phyloP scores from a whole-genome alignment of 2,329 filamentous ascomycete species.

The Achaetomium macrosporum region DNA sequence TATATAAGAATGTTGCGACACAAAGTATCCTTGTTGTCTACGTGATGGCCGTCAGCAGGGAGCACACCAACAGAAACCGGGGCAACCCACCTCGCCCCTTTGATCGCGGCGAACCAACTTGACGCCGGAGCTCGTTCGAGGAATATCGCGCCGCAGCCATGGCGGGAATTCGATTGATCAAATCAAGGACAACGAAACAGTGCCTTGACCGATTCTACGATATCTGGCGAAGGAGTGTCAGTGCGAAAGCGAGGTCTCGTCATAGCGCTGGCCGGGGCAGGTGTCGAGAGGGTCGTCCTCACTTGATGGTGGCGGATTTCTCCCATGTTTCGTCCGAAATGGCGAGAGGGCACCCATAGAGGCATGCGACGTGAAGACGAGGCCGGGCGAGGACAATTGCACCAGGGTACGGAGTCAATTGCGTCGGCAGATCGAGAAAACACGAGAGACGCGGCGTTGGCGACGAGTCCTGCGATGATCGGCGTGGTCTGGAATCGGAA shows the following conservation, averaged over 20 bases:
- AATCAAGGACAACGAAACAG: conserved; percentile 22
- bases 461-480: neutral
- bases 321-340: conserved; percentile 44
- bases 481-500: neutral
- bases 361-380: conserved; percentile 9
- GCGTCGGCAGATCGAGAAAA: conserved; percentile 3
- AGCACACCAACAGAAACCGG: neutral
- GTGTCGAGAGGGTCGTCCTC: conserved; percentile 21
- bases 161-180: conserved; percentile 25
- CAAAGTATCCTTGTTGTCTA: conserved; percentile 81
- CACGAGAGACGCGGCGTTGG: neutral
- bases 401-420: conserved; percentile 1
- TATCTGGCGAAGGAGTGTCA: conserved; percentile 31
- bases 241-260: conserved; percentile 12
- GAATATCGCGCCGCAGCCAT: conserved; percentile 45
- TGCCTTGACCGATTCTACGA: conserved; percentile 39
- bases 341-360: conserved; percentile 40
- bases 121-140: conserved; percentile 43
- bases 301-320: conserved; percentile 40
- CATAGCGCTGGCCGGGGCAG: neutral
- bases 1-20: conserved; percentile 93
- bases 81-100: conserved; percentile 40
- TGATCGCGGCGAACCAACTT: conserved; percentile 51
- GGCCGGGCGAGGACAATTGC: conserved; percentile 14
- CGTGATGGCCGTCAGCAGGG: conserved; percentile 14